A percentile compares a stretch with the other conserved stretches of the same genome.
Evolutionary conservation across 495 filamentous ascomycete genomes (phyloP).

Genomic region (Haplographium delicatum): DNA sequence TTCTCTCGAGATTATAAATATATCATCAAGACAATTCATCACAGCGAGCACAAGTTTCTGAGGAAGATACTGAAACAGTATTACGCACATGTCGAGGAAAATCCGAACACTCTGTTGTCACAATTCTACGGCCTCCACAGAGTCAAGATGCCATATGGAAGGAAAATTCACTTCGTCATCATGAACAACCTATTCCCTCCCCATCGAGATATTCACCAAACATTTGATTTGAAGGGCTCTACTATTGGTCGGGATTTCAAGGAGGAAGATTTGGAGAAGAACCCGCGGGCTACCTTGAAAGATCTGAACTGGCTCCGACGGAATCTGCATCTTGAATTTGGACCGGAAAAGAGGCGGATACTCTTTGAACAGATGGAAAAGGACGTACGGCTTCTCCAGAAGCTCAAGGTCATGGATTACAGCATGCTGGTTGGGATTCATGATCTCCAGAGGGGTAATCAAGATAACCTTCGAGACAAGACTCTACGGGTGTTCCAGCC

Average conservation of each 20-base stretch:
- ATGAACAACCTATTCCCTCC: constrained; percentile 99
- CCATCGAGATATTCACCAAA: constrained; percentile 94
- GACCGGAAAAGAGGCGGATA: constrained; percentile 73
- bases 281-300: constrained; percentile 91
- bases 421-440: constrained; percentile 93
- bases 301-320: constrained; percentile 95
- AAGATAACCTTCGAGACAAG: constrained; percentile 92
- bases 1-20: constrained; percentile 99
- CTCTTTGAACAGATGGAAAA: constrained; percentile 85
- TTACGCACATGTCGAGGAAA: constrained; percentile 85
- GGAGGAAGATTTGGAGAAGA: constrained; percentile 81
- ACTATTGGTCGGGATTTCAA: constrained; percentile 87
- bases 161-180: constrained; percentile 98
- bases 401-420: constrained; percentile 97
- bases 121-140: constrained; percentile 98
- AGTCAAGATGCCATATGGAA: constrained; percentile 96
- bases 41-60: constrained; percentile 91
- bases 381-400: constrained; percentile 81
- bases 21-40: constrained; percentile 99
- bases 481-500: constrained; percentile 94
- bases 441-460: constrained; percentile 81
- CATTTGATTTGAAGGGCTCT: constrained; percentile 97
- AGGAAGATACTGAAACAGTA: constrained; percentile 90
- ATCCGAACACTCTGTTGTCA: constrained; percentile 93
- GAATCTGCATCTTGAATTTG: constrained; percentile 78